Percentiles rank a stretch among this genome's conserved stretches.
phyloP scores from a whole-genome alignment of 352 stramenopile species.

The Sclerospora graminicola region DNA sequence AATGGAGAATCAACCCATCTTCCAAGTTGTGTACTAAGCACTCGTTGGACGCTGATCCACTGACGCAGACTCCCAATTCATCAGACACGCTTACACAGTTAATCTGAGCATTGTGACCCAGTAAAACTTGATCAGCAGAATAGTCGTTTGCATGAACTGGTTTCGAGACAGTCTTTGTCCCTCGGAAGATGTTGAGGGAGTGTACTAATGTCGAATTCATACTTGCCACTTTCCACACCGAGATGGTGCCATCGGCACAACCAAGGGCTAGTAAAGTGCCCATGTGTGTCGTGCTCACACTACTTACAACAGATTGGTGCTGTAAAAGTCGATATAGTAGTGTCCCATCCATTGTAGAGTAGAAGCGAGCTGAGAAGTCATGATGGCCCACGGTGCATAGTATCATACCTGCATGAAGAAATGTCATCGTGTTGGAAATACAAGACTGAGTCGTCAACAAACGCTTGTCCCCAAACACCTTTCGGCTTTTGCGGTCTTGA shows the following conservation, averaged over 20 bases:
- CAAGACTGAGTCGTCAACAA: constrained; percentile 19
- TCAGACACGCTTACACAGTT: constrained; percentile 61
- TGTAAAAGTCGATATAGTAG: constrained; percentile 64
- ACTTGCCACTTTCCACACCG: constrained; percentile 63
- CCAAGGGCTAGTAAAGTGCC: constrained; percentile 44
- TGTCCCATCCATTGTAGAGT: constrained; percentile 55
- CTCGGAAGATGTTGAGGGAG: constrained; percentile 69
- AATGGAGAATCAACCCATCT: constrained; percentile 55
- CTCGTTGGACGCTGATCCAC: constrained; percentile 51
- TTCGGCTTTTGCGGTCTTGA: constrained; percentile 56
- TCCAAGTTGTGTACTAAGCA: constrained; percentile 55
- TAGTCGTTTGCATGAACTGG: constrained; percentile 73
- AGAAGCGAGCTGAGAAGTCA: constrained; percentile 70
- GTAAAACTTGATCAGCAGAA: constrained; percentile 59
- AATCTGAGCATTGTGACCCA: constrained; percentile 51
- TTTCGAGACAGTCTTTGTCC: constrained; percentile 30
- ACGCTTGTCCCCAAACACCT: constrained; percentile 36
- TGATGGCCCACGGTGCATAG: constrained; percentile 31
- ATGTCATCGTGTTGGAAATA: constrained; percentile 24
- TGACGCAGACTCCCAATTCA: constrained; percentile 65
- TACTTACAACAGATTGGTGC: constrained; percentile 61
- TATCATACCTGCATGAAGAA: constrained; percentile 44
- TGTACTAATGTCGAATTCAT: constrained; percentile 60
- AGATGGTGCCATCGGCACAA: constrained; percentile 62
- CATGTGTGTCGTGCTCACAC: constrained; percentile 36